Percentiles rank a stretch among this genome's conserved stretches.
These are phyloP conservation scores for Colletotrichum gloeosporioides DNA, from an alignment of 2,329 filamentous ascomycete species.

Conservation along the genomic window DNA sequence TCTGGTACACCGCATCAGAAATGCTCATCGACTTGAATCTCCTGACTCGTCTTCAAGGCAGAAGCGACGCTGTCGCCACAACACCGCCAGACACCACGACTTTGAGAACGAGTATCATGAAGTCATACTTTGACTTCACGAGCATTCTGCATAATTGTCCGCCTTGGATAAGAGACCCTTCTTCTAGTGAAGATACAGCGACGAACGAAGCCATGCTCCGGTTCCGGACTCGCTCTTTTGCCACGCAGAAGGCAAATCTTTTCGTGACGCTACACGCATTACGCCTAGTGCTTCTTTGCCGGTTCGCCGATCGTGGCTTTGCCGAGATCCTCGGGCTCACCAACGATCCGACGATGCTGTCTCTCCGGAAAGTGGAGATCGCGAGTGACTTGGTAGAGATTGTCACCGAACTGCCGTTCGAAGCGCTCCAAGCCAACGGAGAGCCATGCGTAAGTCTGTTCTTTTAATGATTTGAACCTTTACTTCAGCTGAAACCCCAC, in stretches of 20 bases:
- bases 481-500: fast-evolving
- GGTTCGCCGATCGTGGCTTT: background rate
- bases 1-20: slow-evolving; percentile 3
- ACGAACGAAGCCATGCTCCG: fast-evolving
- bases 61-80: background rate
- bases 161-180: background rate
- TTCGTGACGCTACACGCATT: slow-evolving; percentile 46
- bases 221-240: slow-evolving; percentile 20
- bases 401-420: slow-evolving; percentile 46
- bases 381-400: slow-evolving; percentile 46
- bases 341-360: background rate
- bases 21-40: slow-evolving; percentile 10
- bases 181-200: background rate
- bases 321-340: background rate
- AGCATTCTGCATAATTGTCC: slow-evolving; percentile 19
- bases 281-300: slow-evolving; percentile 38
- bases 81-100: background rate
- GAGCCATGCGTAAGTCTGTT: slow-evolving; percentile 39
- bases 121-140: slow-evolving; percentile 28
- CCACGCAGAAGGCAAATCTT: slow-evolving; percentile 45
- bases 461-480: fast-evolving
- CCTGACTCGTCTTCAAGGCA: background rate
- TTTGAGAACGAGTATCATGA: slow-evolving; percentile 23
- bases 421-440: slow-evolving; percentile 43
- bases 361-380: slow-evolving; percentile 43